Evolutionary conservation across 495 filamentous ascomycete species (phyloP), one percentile per base, ranked within the genome.

Genomic region (Penicillium egyptiacum): DNA sequence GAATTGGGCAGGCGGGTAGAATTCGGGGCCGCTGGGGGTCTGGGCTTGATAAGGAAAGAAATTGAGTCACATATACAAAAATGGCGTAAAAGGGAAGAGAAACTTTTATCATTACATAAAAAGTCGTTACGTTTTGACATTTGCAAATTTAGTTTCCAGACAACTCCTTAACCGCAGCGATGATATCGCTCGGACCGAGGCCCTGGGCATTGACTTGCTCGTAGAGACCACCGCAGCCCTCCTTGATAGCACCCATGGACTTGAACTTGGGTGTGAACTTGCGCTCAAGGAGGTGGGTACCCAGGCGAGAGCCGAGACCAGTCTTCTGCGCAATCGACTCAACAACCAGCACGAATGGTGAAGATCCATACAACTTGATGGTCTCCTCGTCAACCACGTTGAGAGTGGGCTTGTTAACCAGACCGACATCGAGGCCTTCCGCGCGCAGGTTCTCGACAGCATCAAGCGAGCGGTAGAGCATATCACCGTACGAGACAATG

Each of bases 291-390:
- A 75, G 60, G 4, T 72, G 62, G 1, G 64, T 67, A 12, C 72
- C 72, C 0, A 75, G 57, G 37, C 72, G 69, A 57, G 70, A 75
- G n/a, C 72, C 72, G 12, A 75, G 67, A 53, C 69, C 67, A 4
- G 72, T 75, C 69, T 75, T 75, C 62, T 75, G 69, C 3, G 72
- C 67, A 46, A 75, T 70, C 5, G 70, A 72, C 55, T 75, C 72
- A 8, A 75, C 68, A 6, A 70, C 67, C 17, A 75, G 50, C 8
- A 75, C 69, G 45, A 75, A 75, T 5, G 67, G 67, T 9, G 60
- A 62, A 0, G 68, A 68, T 19, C 72, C 72, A 47, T 75, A 75
- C 42, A 62, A 42, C 55, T 60, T 59, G 61, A 75, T 70, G 23
- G 72, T 63, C 12, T 75, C 72, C 47, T 75, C 69, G 33, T 75